Evolutionary conservation across 2,329 filamentous ascomycete species (phyloP).

Genomic region (Onygena corvina): DNA sequence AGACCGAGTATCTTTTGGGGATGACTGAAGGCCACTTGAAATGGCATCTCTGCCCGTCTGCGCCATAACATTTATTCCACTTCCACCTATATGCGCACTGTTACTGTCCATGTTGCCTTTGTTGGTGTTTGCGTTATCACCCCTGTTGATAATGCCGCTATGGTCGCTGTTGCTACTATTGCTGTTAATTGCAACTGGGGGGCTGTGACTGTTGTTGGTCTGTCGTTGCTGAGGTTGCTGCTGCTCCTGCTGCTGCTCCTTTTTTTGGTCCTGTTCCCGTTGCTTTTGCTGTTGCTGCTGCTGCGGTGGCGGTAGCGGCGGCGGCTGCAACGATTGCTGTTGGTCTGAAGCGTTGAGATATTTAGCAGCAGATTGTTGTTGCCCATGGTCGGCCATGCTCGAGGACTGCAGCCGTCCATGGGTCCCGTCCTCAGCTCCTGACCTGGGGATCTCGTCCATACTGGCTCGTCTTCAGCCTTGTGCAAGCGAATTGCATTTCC

Average conservation of each 20-base stretch:
- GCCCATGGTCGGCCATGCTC: background rate
- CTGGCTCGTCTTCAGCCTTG: slow-evolving; percentile 5
- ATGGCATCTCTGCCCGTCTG: background rate
- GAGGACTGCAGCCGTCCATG: background rate
- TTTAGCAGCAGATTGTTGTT: slow-evolving; percentile 2
- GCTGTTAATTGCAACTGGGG: too few relatives aligned
- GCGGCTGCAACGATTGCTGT: too few relatives aligned
- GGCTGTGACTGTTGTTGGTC: too few relatives aligned
- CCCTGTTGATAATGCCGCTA: too few relatives aligned
- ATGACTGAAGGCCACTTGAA: slow-evolving; percentile 27
- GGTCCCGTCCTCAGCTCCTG: slow-evolving; percentile 3
- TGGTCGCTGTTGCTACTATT: background rate
- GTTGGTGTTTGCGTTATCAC: too few relatives aligned
- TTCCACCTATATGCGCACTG: background rate
- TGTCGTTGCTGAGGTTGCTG: too few relatives aligned
- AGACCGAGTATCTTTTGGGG: slow-evolving; percentile 26
- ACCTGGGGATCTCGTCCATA: slow-evolving; percentile 1
- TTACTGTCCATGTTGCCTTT: background rate
- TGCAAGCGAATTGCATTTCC: slow-evolving; percentile 6
- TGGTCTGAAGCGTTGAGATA: background rate
- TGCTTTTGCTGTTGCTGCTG: background rate
- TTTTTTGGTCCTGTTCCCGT: too few relatives aligned
- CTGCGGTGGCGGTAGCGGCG: slow-evolving; percentile 1
- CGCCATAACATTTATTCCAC: background rate
- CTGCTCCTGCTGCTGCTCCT: too few relatives aligned